phyloP scores from a whole-genome alignment of 129 eudicot genomes.

The Erigeron canadensis region DNA sequence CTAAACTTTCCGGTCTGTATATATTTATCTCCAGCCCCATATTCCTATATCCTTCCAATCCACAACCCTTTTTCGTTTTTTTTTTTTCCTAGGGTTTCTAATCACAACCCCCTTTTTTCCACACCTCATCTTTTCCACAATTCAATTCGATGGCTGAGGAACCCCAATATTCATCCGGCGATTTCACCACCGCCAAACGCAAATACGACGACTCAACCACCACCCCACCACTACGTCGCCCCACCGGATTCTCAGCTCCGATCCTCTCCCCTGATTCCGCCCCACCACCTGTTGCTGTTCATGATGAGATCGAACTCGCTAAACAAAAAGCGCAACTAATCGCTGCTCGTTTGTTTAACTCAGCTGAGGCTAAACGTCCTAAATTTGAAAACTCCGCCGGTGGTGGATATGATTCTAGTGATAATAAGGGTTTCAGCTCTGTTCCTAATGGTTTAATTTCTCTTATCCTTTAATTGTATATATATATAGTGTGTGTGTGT shows the following conservation, averaged over 20 bases:
- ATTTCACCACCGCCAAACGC: conserved; percentile 53
- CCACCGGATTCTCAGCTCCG: conserved; percentile 80
- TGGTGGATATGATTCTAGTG: conserved; percentile 54
- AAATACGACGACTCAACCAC: conserved; percentile 77
- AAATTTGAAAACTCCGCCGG: conserved; percentile 72
- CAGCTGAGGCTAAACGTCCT: conserved; percentile 77
- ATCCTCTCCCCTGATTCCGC: conserved; percentile 50
- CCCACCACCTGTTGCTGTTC: conserved; percentile 38
- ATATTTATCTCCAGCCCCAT: too few species aligned
- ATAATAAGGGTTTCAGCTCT: conserved; percentile 42
- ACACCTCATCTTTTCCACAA: conserved; percentile 8
- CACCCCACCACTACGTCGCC: conserved; percentile 53
- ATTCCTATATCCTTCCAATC: neutral
- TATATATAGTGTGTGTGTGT: neutral
- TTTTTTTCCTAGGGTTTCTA: conserved; percentile 46
- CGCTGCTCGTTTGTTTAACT: conserved; percentile 62
- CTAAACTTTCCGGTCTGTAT: too few species aligned
- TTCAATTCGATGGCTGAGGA: conserved; percentile 68
- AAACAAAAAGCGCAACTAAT: conserved; percentile 66
- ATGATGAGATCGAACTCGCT: conserved; percentile 61
- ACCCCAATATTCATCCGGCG: conserved; percentile 47
- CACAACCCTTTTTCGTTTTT: neutral
- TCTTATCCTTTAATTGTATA: neutral
- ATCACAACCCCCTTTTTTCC: conserved; percentile 7
- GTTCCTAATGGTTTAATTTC: conserved; percentile 43